These are phyloP conservation scores for Coniochaeta ligniaria DNA, from an alignment of 2,329 filamentous ascomycete species.

Conservation along the genomic window DNA sequence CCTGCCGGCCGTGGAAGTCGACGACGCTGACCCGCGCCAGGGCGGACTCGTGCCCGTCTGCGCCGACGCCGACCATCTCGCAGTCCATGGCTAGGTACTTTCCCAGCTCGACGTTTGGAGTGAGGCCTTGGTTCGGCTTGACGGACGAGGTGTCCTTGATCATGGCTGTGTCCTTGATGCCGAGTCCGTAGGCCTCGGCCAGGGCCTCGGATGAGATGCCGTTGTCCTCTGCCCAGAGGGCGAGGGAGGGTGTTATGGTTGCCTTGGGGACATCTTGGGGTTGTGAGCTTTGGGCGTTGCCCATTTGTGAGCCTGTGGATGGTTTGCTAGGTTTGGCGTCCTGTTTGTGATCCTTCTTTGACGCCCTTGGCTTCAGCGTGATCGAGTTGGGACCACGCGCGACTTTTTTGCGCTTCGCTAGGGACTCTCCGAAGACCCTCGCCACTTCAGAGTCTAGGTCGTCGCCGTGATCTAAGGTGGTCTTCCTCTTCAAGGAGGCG, in stretches of 20 bases:
- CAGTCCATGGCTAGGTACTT: conserved; percentile 94
- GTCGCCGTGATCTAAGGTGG: background rate
- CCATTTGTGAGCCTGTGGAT: conserved; percentile 36
- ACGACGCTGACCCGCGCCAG: conserved; percentile 85
- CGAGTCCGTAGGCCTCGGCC: conserved; percentile 54
- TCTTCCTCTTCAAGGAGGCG: background rate
- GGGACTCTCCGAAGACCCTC: background rate
- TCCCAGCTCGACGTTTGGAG: conserved; percentile 58
- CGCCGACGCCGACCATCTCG: conserved; percentile 92
- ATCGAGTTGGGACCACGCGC: background rate
- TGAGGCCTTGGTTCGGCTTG: conserved; percentile 57
- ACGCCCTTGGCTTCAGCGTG: conserved; percentile 12
- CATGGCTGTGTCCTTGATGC: conserved; percentile 40
- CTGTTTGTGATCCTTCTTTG: conserved; percentile 3
- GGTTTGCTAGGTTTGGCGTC: conserved; percentile 8
- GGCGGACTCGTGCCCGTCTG: conserved; percentile 61
- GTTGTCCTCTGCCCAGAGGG: conserved; percentile 54
- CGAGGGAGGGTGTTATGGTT: conserved; percentile 45
- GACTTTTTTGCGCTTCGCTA: background rate
- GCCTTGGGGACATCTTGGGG: conserved; percentile 23
- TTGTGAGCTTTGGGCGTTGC: conserved; percentile 42
- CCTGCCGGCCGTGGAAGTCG: conserved; percentile 85
- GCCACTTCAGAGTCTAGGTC: background rate
- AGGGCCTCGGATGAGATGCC: conserved; percentile 53
- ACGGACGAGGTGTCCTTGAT: conserved; percentile 37